phyloP scores from a whole-genome alignment of 2,329 filamentous ascomycete species.

The Verticillium tricorpus region DNA sequence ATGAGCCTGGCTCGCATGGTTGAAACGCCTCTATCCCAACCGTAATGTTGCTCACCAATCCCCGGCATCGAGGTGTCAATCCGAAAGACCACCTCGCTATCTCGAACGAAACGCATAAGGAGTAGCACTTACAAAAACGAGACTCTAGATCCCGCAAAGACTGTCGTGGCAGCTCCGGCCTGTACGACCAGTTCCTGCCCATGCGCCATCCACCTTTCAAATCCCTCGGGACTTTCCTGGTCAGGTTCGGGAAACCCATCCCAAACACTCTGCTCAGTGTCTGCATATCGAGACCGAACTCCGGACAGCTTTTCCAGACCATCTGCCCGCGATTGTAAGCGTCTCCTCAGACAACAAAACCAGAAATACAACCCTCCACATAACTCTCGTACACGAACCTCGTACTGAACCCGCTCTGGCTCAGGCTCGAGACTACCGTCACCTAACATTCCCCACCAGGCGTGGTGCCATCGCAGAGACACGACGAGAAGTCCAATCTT shows the following conservation, averaged over 20 bases:
- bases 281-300: not conserved
- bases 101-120: not conserved
- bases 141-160: not conserved
- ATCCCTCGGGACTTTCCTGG: conserved; percentile 28
- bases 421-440: conserved; percentile 28
- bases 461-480: conserved; percentile 36
- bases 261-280: conserved; percentile 31
- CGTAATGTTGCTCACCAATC: not conserved
- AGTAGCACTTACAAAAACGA: not conserved
- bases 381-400: conserved; percentile 31
- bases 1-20: not conserved
- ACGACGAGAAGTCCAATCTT: conserved; percentile 20
- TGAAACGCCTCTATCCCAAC: not conserved
- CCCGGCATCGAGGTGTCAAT: not conserved
- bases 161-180: conserved; percentile 25
- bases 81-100: not conserved
- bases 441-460: conserved; percentile 37
- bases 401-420: conserved; percentile 30
- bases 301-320: not conserved
- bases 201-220: conserved; percentile 31
- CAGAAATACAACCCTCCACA: conserved; percentile 40
- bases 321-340: conserved; percentile 28
- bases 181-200: conserved; percentile 32
- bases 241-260: conserved; percentile 33
- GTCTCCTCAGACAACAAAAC: conserved; percentile 35